Evolutionary conservation across 2,329 filamentous ascomycete species (phyloP), one percentile per base, ranked within the genome.

Genomic region (Fonsecaea pedrosoi): DNA sequence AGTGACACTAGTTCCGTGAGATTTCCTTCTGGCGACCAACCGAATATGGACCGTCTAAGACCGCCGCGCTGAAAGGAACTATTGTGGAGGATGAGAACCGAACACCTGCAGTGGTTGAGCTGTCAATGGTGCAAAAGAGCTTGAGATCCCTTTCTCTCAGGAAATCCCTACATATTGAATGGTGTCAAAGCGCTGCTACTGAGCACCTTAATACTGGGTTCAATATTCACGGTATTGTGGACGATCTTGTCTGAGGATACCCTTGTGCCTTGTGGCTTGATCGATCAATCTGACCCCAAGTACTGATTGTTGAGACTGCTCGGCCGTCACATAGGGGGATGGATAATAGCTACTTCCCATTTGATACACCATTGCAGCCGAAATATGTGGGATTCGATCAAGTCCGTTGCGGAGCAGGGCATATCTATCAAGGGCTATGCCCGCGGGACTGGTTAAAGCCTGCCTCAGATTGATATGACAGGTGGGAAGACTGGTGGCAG

Each of bases 1-100:
- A 67, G 56, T 38, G 65, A 67, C 38, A 45, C 35, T 25, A 60
- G 59, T 37, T 61, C 59, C n/a, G 35, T 4, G 13, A 55, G 10
- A 18, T n/a, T n/a, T 35, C 9, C 25, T 4, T 35, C 25, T 7
- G n/a, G 30, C 6, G 53, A 35, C 7, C 53, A 10, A 55, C n/a
- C 18, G 12, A 55, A 55, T 8, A 32, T 55, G 53, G 30, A 34
- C 25, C 18, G 6, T n/a, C 25, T 35, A 8, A 35, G 25, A 25
- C 18, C 7, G 18, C 45, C 45, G 12, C 45, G 34, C 13, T 55
- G 30, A 55, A 15, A 8, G 30, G 25, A n/a, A 55, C 7, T 13
- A 55, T 35, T 13, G 4, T 21, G 15, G 53, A 13, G 4, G 53
- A 35, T 21, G 25, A n/a, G 53, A 55, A 55, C 30, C 3, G 53